Percentiles rank a stretch among this genome's conserved stretches.
These are phyloP conservation scores for Myxozyma neotropica DNA, from an alignment of 805 yeast genomes.

Conservation along the genomic window DNA sequence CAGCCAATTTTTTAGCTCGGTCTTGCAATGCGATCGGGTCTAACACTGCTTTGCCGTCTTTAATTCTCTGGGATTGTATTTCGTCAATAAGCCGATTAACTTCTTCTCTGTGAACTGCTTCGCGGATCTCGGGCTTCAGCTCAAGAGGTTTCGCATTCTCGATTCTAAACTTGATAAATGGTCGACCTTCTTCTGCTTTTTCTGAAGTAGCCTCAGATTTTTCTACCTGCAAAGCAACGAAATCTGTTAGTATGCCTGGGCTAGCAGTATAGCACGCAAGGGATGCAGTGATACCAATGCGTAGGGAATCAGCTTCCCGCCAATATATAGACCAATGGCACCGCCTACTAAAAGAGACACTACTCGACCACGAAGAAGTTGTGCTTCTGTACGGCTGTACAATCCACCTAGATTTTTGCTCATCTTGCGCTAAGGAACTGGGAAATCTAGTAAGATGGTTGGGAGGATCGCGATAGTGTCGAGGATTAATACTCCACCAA, in stretches of 20 bases:
- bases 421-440: too few species aligned
- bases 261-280: background rate
- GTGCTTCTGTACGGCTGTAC: conserved; percentile 8
- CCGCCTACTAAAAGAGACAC: conserved; percentile 4
- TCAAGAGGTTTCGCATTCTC: conserved; percentile 6
- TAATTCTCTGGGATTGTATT: background rate
- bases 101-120: background rate
- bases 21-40: background rate
- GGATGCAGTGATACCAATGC: background rate
- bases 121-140: conserved; percentile 6
- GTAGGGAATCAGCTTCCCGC: conserved; percentile 13
- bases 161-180: conserved; percentile 4
- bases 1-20: background rate
- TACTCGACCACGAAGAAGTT: conserved; percentile 6
- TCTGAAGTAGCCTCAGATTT: background rate
- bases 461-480: background rate
- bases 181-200: background rate
- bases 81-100: background rate
- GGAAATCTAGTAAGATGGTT: too few species aligned
- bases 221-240: background rate
- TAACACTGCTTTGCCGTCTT: conserved; percentile 1
- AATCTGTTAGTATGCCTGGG: background rate
- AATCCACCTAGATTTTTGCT: background rate
- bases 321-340: conserved; percentile 2
- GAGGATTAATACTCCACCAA: background rate